A percentile compares a stretch with the other conserved stretches of the same genome.
phyloP scores from a whole-genome alignment of 768 basidiomycete species.

The Leccinum fibrillosum region DNA sequence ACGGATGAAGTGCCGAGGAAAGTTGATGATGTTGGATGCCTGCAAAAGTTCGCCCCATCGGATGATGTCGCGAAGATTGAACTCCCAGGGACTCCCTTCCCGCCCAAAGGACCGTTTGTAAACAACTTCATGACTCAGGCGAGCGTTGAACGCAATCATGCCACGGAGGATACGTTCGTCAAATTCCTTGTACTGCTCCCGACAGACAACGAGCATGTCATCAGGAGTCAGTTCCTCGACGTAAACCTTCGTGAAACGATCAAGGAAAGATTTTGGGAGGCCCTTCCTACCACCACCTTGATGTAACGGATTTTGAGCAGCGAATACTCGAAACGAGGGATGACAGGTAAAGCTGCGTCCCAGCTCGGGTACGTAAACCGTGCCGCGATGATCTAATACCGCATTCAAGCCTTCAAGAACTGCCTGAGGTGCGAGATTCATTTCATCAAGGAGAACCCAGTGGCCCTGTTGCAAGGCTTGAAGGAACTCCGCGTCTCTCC shows the following conservation, averaged over 20 bases:
- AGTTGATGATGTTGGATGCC: slow-evolving; percentile 27
- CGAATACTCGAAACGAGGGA: slow-evolving; percentile 94
- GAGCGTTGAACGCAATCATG: slow-evolving; percentile 84
- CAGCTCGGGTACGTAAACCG: slow-evolving; percentile 93
- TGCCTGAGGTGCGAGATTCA: slow-evolving; percentile 97
- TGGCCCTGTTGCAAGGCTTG: slow-evolving; percentile 91
- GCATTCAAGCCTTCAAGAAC: slow-evolving; percentile 97
- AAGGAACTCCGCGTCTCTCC: slow-evolving; percentile 97
- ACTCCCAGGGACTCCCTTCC: slow-evolving; percentile 93
- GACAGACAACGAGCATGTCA: slow-evolving; percentile 79
- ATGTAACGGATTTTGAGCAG: slow-evolving; percentile 93
- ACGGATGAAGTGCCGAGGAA: slow-evolving; percentile 64
- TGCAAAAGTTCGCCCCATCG: slow-evolving; percentile 74
- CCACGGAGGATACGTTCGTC: slow-evolving; percentile 50
- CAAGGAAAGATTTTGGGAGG: slow-evolving; percentile 94
- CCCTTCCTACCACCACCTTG: slow-evolving; percentile 98
- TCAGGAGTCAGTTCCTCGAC: slow-evolving; percentile 75
- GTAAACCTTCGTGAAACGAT: slow-evolving; percentile 98
- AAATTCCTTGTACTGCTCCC: slow-evolving; percentile 63
- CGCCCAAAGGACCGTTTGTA: slow-evolving; percentile 64
- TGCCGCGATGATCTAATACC: slow-evolving; percentile 91
- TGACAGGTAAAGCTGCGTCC: slow-evolving; percentile 85
- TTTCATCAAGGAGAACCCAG: slow-evolving; percentile 98
- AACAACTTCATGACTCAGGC: slow-evolving; percentile 65
- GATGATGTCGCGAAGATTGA: slow-evolving; percentile 92